Evolutionary conservation across 768 basidiomycete species (phyloP).

Genomic region (Suillus cothurnatus): DNA sequence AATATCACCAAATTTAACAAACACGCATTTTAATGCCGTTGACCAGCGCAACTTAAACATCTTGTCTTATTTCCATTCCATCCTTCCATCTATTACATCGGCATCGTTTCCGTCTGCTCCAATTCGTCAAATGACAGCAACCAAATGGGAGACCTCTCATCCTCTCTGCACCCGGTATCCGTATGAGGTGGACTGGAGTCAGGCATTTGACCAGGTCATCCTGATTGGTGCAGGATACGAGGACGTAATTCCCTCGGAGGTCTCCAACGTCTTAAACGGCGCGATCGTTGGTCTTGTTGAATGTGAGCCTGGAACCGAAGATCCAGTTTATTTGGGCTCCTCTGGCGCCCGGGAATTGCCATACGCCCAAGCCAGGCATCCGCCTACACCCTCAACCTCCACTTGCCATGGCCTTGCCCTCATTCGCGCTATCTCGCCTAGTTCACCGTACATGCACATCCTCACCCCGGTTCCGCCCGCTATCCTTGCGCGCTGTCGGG

Average conservation of each 20-base stretch:
- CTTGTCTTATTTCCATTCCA: slow-evolving; percentile 77
- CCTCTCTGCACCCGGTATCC: slow-evolving; percentile 74
- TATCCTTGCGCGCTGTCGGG: slow-evolving; percentile 43
- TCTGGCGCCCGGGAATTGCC: slow-evolving; percentile 35
- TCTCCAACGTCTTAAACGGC: slow-evolving; percentile 74
- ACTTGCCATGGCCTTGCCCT: slow-evolving; percentile 77
- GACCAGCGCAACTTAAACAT: slow-evolving; percentile 73
- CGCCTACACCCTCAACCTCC: slow-evolving; percentile 62
- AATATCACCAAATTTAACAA: slow-evolving; percentile 40
- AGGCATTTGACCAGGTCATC: slow-evolving; percentile 63
- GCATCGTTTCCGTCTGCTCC: slow-evolving; percentile 18
- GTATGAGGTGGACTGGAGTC: slow-evolving; percentile 64
- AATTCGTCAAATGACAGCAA: slow-evolving; percentile 40
- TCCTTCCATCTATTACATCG: slow-evolving; percentile 30
- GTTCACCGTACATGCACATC: slow-evolving; percentile 56
- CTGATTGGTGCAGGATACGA: slow-evolving; percentile 76
- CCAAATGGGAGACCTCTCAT: slow-evolving; percentile 63
- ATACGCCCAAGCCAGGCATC: slow-evolving; percentile 57
- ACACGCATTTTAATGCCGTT: slow-evolving; percentile 41
- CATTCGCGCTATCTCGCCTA: slow-evolving; percentile 57
- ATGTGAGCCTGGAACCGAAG: slow-evolving; percentile 33
- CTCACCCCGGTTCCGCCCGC: slow-evolving; percentile 71
- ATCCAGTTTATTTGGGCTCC: not conserved
- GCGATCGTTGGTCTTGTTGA: slow-evolving; percentile 77
- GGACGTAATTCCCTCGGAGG: slow-evolving; percentile 72